A percentile compares a stretch with the other conserved stretches of the same genome.
phyloP scores from a whole-genome alignment of 768 basidiomycete species.

The Fibroporia radiculosa region DNA sequence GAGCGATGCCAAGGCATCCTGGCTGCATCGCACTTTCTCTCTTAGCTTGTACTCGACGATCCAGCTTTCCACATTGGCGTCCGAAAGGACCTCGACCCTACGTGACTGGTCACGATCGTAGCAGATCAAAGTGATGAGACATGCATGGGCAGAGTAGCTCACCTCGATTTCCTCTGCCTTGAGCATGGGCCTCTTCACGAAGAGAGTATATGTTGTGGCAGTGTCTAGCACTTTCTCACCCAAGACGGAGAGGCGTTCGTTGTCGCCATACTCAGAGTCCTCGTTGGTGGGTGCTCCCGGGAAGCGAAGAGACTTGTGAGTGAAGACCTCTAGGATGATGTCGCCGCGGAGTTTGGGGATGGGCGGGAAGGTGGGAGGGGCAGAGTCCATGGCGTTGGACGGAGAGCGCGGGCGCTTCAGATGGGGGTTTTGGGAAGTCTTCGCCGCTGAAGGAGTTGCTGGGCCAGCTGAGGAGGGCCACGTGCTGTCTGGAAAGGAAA shows the following conservation, averaged over 20 bases:
- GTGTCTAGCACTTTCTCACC: conserved; percentile 47
- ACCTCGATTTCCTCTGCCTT: conserved; percentile 37
- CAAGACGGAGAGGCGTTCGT: conserved; percentile 50
- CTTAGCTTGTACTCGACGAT: conserved; percentile 43
- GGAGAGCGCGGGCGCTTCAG: conserved; percentile 32
- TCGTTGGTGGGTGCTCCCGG: conserved; percentile 13
- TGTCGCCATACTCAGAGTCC: conserved; percentile 44
- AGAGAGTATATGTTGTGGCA: conserved; percentile 43
- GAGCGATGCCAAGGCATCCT: conserved; percentile 28
- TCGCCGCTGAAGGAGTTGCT: conserved; percentile 10
- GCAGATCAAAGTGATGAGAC: conserved; percentile 7
- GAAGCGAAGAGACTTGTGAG: conserved; percentile 55
- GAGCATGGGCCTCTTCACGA: conserved; percentile 30
- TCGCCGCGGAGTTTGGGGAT: conserved; percentile 46
- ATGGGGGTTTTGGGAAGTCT: conserved; percentile 12
- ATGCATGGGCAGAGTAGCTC: conserved; percentile 37
- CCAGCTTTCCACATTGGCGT: conserved; percentile 40
- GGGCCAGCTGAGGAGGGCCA: conserved; percentile 11
- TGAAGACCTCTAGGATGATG: conserved; percentile 59
- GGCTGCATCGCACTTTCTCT: conserved; percentile 42
- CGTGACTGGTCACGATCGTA: conserved; percentile 15
- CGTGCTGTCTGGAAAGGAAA: conserved; percentile 16
- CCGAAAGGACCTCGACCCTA: conserved; percentile 26
- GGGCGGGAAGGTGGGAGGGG: conserved; percentile 37
- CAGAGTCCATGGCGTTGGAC: conserved; percentile 14